A percentile compares a stretch with the other conserved stretches of the same genome.
These are phyloP conservation scores for Hyphodiscus sp. DNA, from an alignment of 2,329 filamentous ascomycete species.

Conservation along the genomic window DNA sequence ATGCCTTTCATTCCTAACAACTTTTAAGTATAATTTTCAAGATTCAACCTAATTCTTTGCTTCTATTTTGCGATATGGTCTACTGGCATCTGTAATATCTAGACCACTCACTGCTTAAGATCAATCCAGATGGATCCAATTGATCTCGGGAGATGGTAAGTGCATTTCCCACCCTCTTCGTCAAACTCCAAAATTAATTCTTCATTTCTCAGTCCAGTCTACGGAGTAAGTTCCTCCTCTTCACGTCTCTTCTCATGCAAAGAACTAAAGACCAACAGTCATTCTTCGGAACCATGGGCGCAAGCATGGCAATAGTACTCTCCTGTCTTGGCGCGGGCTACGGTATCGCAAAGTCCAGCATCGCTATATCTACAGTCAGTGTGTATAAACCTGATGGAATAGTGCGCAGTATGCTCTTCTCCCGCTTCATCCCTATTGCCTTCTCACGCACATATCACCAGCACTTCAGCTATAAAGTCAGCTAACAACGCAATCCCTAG, in stretches of 20 bases:
- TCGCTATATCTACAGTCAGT: constrained; percentile 95
- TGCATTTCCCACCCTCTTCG: background rate
- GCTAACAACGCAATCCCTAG: constrained; percentile 40
- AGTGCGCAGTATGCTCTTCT: constrained; percentile 91
- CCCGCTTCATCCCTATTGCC: background rate
- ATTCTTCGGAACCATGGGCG: constrained; percentile 95
- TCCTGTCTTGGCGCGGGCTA: constrained; percentile 81
- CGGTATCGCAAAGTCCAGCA: constrained; percentile 96
- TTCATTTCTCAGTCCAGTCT: constrained; percentile 12
- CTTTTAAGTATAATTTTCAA: background rate
- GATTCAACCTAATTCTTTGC: background rate
- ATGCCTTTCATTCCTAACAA: background rate
- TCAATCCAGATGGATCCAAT: background rate
- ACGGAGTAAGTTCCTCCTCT: constrained; percentile 9
- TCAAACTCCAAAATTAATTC: too few relatives aligned
- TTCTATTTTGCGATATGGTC: too few relatives aligned
- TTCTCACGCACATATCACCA: background rate
- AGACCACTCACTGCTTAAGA: background rate
- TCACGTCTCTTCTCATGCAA: background rate
- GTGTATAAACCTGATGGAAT: constrained; percentile 94
- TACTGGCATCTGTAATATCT: background rate
- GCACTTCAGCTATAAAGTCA: too few relatives aligned
- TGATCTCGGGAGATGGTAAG: constrained; percentile 7
- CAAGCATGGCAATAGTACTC: constrained; percentile 86
- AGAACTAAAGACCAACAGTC: constrained; percentile 38